Evolutionary conservation across 257 asterid genomes (phyloP), one percentile per base, ranked within the genome.

Genomic region (Solanum rostratum): DNA sequence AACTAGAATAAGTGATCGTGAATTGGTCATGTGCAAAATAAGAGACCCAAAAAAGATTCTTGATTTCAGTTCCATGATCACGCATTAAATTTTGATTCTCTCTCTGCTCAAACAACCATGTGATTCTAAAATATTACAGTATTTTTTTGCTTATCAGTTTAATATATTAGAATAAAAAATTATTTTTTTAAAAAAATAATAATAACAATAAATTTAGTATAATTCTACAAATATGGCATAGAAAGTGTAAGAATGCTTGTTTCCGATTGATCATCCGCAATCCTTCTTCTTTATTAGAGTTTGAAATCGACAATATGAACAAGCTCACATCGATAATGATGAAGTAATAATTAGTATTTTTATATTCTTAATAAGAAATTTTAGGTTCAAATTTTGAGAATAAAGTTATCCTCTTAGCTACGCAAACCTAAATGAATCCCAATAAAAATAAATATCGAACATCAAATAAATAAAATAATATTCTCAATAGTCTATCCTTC

Each of bases 1-100:
- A 43, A 39, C n/a, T n/a, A n/a, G n/a, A n/a, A n/a, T n/a, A n/a
- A n/a, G 22, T 46, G 65, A 57, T 57, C 0, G 65, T 57, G 62
- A 49, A 76, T 49, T 76, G 22, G 81, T 76, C 82, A 76, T 76
- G 82, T 49, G 82, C 62, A 49, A 27, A 76, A 49, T 76, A 76
- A 76, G 43, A 76, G 27, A 76, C 45, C 62, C 82, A 8, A 76
- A 49, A 76, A 76, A 22, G 85, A 87, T 87, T 83, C 86, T 83
- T 81, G 54, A 70, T 52, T 69, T 90, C n/a, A 39, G 43, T 83
- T 83, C 82, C 83, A 54, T 39, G 85, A 80, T 85, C 52, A 85
- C 76, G 88, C 90, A 84, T 86, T 87, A 41, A 84, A 71, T 87
- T 86, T 84, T 63, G 45, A 76, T 70, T 83, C 79, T 20, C 65